A percentile compares a stretch with the other conserved stretches of the same genome.
These are phyloP conservation scores for Lasiosphaeria hispida DNA, from an alignment of 495 filamentous ascomycete genomes.

Conservation along the genomic window DNA sequence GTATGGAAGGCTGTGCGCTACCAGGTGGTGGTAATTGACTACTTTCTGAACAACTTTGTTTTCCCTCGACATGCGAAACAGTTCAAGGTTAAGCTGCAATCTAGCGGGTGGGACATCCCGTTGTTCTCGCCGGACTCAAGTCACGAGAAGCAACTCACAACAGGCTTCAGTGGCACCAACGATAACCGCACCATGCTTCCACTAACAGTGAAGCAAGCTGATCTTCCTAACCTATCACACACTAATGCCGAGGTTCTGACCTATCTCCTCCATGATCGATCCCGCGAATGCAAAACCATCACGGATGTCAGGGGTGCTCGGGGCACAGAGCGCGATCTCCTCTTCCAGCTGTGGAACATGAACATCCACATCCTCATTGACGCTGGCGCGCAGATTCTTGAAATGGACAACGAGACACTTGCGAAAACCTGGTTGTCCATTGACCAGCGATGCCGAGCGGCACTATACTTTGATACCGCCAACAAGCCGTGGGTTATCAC, in stretches of 20 bases:
- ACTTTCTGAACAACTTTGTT: slow-evolving; percentile 54
- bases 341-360: slow-evolving; percentile 28
- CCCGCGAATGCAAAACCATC: slow-evolving; percentile 40
- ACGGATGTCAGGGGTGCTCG: slow-evolving; percentile 26
- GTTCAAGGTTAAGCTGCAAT: slow-evolving; percentile 52
- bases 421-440: slow-evolving; percentile 48
- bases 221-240: slow-evolving; percentile 45
- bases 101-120: slow-evolving; percentile 55
- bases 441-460: slow-evolving; percentile 32
- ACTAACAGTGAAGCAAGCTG: slow-evolving; percentile 50
- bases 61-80: slow-evolving; percentile 53
- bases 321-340: slow-evolving; percentile 36
- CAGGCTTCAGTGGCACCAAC: slow-evolving; percentile 58
- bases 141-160: slow-evolving; percentile 30
- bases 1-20: slow-evolving; percentile 40
- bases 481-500: slow-evolving; percentile 42
- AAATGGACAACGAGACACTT: slow-evolving; percentile 43
- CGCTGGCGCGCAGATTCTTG: slow-evolving; percentile 51
- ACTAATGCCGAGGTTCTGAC: slow-evolving; percentile 55
- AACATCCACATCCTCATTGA: slow-evolving; percentile 48
- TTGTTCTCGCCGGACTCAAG: slow-evolving; percentile 25
- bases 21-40: slow-evolving; percentile 43
- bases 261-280: slow-evolving; percentile 47
- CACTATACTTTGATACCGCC: slow-evolving; percentile 36
- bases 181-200: slow-evolving; percentile 50